phyloP scores from a whole-genome alignment of 1,139 yeast genomes.

The Candida tropicalis region DNA sequence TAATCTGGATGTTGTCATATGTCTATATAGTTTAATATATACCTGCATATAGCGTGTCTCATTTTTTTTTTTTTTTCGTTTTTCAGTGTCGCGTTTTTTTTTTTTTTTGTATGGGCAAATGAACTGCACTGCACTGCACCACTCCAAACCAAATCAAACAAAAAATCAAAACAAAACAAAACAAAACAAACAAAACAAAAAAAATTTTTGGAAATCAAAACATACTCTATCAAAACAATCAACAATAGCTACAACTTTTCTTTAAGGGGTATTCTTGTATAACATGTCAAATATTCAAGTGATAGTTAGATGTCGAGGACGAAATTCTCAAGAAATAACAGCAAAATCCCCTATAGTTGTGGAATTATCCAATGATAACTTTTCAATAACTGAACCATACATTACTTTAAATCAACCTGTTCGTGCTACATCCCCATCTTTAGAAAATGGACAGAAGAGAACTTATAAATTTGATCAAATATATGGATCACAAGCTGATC shows the following conservation, averaged over 20 bases:
- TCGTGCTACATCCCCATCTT: constrained; percentile 19
- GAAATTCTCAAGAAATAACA: constrained; percentile 69
- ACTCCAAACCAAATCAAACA: not conserved
- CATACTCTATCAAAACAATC: constrained; percentile 1
- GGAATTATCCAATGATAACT: constrained; percentile 55
- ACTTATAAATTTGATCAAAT: constrained; percentile 73
- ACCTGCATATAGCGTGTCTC: constrained; percentile 7
- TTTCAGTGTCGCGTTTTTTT: not conserved
- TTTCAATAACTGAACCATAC: constrained; percentile 35
- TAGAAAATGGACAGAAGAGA: constrained; percentile 26
- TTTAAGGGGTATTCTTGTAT: not conserved
- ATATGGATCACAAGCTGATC: constrained; percentile 74
- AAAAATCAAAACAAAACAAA: not conserved
- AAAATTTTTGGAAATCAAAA: not conserved
- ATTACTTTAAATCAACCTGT: constrained; percentile 40
- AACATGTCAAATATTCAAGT: constrained; percentile 65
- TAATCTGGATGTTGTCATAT: constrained; percentile 8
- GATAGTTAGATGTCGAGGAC: constrained; percentile 84
- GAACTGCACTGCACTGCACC: not conserved
- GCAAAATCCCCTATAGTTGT: constrained; percentile 78
- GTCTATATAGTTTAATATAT: not conserved
- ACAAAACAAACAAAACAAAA: not conserved
- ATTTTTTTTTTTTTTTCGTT: not conserved
- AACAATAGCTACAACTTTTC: not conserved
- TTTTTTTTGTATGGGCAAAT: not conserved